A percentile compares a stretch with the other conserved stretches of the same genome.
phyloP scores from a whole-genome alignment of 768 basidiomycete species.

The Symmetrospora coprosmae region DNA sequence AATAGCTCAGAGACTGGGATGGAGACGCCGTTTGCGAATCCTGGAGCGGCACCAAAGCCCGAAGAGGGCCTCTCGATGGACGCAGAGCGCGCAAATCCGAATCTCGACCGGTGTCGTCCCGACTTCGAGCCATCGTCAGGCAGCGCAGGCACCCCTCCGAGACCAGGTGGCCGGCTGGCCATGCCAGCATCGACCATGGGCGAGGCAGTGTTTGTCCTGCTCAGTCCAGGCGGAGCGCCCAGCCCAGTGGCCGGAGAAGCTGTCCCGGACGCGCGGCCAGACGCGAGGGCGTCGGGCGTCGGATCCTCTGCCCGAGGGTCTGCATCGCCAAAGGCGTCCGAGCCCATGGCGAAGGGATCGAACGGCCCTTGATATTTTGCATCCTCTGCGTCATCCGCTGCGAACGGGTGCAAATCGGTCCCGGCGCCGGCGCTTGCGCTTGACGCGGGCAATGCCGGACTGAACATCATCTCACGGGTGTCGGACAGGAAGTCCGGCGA shows the following conservation, averaged over 20 bases:
- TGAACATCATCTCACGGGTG: neutral
- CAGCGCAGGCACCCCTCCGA: too few species aligned
- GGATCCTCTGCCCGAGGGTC: too few species aligned
- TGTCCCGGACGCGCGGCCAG: too few species aligned
- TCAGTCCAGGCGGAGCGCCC: too few species aligned
- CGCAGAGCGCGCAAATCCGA: conserved; percentile 8
- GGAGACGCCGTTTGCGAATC: neutral
- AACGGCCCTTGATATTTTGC: conserved; percentile 14
- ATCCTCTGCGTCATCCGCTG: neutral
- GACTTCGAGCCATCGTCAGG: too few species aligned
- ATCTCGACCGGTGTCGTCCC: conserved; percentile 14
- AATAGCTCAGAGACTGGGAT: conserved; percentile 9
- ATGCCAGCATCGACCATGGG: too few species aligned
- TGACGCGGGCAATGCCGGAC: too few species aligned
- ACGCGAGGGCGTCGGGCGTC: too few species aligned
- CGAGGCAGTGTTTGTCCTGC: too few species aligned
- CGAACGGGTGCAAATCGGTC: neutral
- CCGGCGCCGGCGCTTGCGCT: neutral
- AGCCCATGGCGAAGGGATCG: conserved; percentile 17
- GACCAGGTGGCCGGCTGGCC: too few species aligned
- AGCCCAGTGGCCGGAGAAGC: too few species aligned
- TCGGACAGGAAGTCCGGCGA: neutral
- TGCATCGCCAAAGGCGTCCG: too few species aligned
- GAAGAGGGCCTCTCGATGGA: neutral
- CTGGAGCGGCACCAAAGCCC: neutral